phyloP scores from a whole-genome alignment of 805 yeast species.

The Nakazawaea ernobii region DNA sequence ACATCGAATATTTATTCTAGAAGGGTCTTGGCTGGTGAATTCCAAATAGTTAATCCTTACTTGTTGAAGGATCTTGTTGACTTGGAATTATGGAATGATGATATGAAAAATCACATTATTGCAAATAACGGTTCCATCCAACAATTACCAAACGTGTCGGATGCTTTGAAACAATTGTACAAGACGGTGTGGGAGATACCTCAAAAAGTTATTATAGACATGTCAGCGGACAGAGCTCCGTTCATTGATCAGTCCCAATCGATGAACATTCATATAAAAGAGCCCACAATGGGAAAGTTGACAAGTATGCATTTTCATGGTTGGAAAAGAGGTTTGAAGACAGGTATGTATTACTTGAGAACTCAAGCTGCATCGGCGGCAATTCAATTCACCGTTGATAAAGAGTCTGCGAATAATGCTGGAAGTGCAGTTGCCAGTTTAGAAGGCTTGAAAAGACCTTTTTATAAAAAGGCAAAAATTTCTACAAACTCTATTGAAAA shows the following conservation, averaged over 20 bases:
- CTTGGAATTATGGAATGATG: slow-evolving; percentile 52
- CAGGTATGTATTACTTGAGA: slow-evolving; percentile 98
- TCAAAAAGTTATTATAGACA: slow-evolving; percentile 52
- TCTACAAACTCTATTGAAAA: too few relatives aligned
- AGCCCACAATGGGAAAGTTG: slow-evolving; percentile 96
- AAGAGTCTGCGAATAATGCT: slow-evolving; percentile 30
- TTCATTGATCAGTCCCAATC: slow-evolving; percentile 91
- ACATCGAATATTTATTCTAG: slow-evolving; percentile 58
- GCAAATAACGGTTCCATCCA: slow-evolving; percentile 55
- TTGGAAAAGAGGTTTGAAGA: slow-evolving; percentile 97
- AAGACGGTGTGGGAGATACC: slow-evolving; percentile 61
- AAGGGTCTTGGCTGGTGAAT: slow-evolving; percentile 60
- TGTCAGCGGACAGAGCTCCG: slow-evolving; percentile 74
- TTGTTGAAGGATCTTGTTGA: slow-evolving; percentile 53
- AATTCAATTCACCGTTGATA: slow-evolving; percentile 85
- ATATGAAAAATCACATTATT: slow-evolving; percentile 52
- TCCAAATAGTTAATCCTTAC: slow-evolving; percentile 58
- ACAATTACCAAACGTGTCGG: slow-evolving; percentile 47
- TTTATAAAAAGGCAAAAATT: background rate
- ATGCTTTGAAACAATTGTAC: slow-evolving; percentile 46
- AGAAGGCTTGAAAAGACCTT: slow-evolving; percentile 20
- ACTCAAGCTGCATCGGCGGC: slow-evolving; percentile 98
- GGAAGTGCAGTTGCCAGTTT: slow-evolving; percentile 20
- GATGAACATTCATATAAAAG: slow-evolving; percentile 82
- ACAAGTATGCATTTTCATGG: slow-evolving; percentile 99